phyloP scores from a whole-genome alignment of 2,329 filamentous ascomycete genomes.

The Fusarium tuaranense region DNA sequence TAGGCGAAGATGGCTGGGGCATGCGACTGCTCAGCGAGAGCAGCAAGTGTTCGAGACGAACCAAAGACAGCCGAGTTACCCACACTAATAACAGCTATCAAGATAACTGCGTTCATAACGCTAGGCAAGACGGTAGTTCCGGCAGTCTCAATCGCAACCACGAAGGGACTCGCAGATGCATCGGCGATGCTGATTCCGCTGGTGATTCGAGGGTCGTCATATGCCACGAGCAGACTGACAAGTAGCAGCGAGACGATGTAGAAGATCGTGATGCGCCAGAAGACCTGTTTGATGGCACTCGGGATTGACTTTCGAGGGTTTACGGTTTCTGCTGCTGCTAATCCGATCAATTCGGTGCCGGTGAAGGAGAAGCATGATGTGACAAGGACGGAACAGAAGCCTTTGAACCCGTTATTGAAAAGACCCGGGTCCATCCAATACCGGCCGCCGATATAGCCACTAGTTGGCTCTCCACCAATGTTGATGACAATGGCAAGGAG shows the following conservation, averaged over 20 bases:
- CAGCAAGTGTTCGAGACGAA: constrained; percentile 90
- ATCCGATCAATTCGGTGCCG: constrained; percentile 79
- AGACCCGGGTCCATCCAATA: constrained; percentile 86
- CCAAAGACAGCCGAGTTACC: constrained; percentile 93
- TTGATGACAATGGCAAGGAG: constrained; percentile 88
- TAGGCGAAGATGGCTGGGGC: constrained; percentile 83
- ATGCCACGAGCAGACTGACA: constrained; percentile 85
- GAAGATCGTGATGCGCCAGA: constrained; percentile 92
- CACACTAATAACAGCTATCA: constrained; percentile 91
- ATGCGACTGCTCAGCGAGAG: constrained; percentile 87
- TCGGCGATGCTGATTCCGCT: constrained; percentile 66
- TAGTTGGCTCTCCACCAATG: constrained; percentile 78
- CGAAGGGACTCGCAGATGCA: constrained; percentile 85
- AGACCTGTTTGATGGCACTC: constrained; percentile 92
- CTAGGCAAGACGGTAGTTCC: constrained; percentile 85
- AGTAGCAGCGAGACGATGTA: constrained; percentile 86
- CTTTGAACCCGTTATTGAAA: constrained; percentile 85
- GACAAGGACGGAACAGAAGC: constrained; percentile 80
- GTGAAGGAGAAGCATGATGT: constrained; percentile 81
- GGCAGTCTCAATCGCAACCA: constrained; percentile 88
- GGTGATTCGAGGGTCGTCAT: constrained; percentile 73
- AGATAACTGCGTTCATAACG: constrained; percentile 92
- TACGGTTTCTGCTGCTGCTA: constrained; percentile 81
- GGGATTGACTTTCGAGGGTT: constrained; percentile 85
- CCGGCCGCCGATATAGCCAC: constrained; percentile 81